These are phyloP conservation scores for Malassezia sp. DNA, from an alignment of 1,284 basidiomycete genomes.

Conservation along the genomic window DNA sequence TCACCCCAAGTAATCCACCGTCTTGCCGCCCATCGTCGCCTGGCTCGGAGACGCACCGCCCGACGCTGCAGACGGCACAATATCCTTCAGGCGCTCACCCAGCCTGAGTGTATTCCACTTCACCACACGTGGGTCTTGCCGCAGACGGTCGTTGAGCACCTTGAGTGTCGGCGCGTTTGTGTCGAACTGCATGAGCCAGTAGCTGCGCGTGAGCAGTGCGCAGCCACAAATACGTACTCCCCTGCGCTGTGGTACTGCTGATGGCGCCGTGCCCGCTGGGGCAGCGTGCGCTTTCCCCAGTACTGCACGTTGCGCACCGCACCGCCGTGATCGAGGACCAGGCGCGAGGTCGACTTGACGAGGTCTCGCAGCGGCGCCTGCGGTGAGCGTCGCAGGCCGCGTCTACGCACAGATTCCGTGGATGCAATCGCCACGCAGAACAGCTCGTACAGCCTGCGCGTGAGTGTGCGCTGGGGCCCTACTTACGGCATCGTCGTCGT, in stretches of 20 bases:
- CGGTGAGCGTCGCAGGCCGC: not conserved
- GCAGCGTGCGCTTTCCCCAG: slow-evolving; percentile 62
- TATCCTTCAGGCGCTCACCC: slow-evolving; percentile 55
- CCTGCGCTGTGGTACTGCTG: slow-evolving; percentile 57
- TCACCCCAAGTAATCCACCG: slow-evolving; percentile 14
- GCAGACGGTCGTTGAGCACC: slow-evolving; percentile 58
- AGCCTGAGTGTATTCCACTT: slow-evolving; percentile 71
- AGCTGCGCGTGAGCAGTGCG: slow-evolving; percentile 53
- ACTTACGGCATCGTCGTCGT: slow-evolving; percentile 16
- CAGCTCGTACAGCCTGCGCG: slow-evolving; percentile 43
- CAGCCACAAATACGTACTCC: slow-evolving; percentile 62
- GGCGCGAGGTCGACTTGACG: slow-evolving; percentile 61
- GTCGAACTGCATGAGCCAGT: slow-evolving; percentile 82
- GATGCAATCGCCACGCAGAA: slow-evolving; percentile 42
- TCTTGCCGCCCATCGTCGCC: slow-evolving; percentile 14
- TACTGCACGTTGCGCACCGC: slow-evolving; percentile 67
- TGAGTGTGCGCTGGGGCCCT: not conserved
- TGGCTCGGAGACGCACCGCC: slow-evolving; percentile 18
- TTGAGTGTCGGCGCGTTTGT: slow-evolving; percentile 62
- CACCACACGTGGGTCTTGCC: slow-evolving; percentile 66
- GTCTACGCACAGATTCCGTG: slow-evolving; percentile 28
- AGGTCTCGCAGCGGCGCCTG: slow-evolving; percentile 66
- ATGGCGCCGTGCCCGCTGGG: slow-evolving; percentile 64
- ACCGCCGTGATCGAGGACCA: slow-evolving; percentile 65
- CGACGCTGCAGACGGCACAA: slow-evolving; percentile 31